Evolutionary conservation across 495 filamentous ascomycete genomes (phyloP).

Genomic region (Penicillium herquei): DNA sequence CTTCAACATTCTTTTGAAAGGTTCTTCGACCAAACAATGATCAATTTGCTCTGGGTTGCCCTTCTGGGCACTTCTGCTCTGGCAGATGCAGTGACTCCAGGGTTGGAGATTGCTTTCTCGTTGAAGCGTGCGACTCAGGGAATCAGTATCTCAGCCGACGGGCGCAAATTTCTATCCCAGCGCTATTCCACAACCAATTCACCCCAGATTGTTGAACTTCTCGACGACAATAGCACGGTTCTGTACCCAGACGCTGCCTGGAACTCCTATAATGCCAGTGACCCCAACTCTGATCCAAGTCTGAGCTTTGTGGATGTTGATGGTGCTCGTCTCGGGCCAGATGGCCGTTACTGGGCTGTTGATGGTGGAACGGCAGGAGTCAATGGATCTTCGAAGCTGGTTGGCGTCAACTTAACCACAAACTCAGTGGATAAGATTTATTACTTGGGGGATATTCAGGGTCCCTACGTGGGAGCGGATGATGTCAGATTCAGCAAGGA

Average conservation of each 20-base stretch:
- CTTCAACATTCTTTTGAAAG: too few species aligned
- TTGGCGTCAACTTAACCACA: slow-evolving; percentile 15
- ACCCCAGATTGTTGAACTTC: slow-evolving; percentile 9
- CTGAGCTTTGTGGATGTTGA: slow-evolving; percentile 21
- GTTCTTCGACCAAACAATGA: too few species aligned
- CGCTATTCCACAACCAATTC: slow-evolving; percentile 6
- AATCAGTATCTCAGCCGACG: slow-evolving; percentile 11
- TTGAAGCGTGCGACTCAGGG: slow-evolving; percentile 10
- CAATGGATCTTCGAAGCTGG: slow-evolving; percentile 23
- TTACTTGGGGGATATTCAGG: slow-evolving; percentile 17
- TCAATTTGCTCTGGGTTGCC: too few species aligned
- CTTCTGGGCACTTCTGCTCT: not conserved
- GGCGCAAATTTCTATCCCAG: slow-evolving; percentile 12
- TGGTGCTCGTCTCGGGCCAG: slow-evolving; percentile 24
- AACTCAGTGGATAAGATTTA: slow-evolving; percentile 24
- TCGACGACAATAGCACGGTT: slow-evolving; percentile 15
- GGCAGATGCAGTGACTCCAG: not conserved
- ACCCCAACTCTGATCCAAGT: slow-evolving; percentile 10
- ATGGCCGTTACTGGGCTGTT: slow-evolving; percentile 27
- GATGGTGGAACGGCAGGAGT: slow-evolving; percentile 20
- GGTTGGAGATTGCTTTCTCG: slow-evolving; percentile 5
- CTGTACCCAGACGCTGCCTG: slow-evolving; percentile 24
- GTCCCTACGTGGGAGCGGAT: slow-evolving; percentile 11
- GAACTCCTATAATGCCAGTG: slow-evolving; percentile 24
- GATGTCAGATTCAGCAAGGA: not conserved